Base-by-base conservation (phyloP, 176 grass and related monocot species). In the Zoysia japonica region DNA sequence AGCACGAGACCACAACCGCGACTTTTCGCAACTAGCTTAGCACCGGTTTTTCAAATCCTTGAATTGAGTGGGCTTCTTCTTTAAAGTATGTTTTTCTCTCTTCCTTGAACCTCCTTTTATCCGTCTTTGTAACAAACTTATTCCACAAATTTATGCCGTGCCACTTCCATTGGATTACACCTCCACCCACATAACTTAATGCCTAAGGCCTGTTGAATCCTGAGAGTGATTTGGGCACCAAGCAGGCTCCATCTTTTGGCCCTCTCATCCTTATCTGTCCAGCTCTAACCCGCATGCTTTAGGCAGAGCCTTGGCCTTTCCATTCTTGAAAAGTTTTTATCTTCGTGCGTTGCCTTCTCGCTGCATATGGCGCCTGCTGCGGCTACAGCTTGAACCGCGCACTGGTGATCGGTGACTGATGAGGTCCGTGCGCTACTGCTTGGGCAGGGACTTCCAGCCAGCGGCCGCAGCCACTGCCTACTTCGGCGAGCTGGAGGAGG, bases 401-500 rank as follows among this genome's bases (percentile, higher is more conserved):
- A 41, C 39, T 41, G 45, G 35, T 48, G 61, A 53, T 28, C 28
- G 28, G 28, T 78, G 62, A 78, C 76, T 65, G 83, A 87, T 79
- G 42, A 81, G 48, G 16, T 90, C 71, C 85, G 72, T 93, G 68
- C 49, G 55, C 39, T 85, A 71, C 88, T 90, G 41, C 68, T 76
- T 88, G 85, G 74, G 77, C 87, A 93, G 91, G 88, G 91, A 93
- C 78, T 89, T 89, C 78, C 87, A 89, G 47, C 87, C 87, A 9
- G 51, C 87, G 4, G 88, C 83, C 15, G 81, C 88, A 14, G 88
- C 85, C 8, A 79, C 89, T 41, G 87, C 84, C 76, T 95, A 92
- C 75, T 90, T 88, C 80, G 87, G 87, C 20, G 93, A 90, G 84
- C 45, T 92, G 87, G 93, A 96, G 88, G 93, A 96, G 89, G 93